Evolutionary conservation across 1,284 basidiomycete species (phyloP), one percentile per base, ranked within the genome.

Genomic region (Porphyrellus sp.): DNA sequence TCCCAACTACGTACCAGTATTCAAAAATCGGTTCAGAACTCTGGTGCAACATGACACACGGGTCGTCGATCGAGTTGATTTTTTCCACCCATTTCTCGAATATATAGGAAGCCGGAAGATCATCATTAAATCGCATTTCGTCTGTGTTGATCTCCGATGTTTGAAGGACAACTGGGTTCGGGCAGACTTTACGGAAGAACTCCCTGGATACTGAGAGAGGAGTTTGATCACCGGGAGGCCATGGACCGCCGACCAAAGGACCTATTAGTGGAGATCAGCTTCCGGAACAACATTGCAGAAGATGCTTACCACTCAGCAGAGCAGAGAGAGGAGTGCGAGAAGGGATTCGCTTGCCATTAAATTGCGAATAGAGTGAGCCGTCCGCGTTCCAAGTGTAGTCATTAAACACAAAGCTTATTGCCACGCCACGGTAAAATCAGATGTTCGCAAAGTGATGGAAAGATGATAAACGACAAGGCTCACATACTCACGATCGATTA

Each of bases 151-250:
- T 49, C 40, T 66, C 61, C 16, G 63, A 43, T 37, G 65, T 61
- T 39, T 57, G 50, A 18, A 73, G n/a, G 30, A 71, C 37, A 7
- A 60, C 63, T 31, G 69, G 63, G 21, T 71, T 57, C 2, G 71
- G 70, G 52, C 76, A 77, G 4, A 75, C 69, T 52, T 63, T 56
- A 25, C 70, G 59, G 57, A 71, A 77, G 56, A 71, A 71, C 9
- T 62, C 60, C 30, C 62, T 61, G 15, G 61, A 63, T 11, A 77
- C 70, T 7, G 73, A 63, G 8, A 69, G 66, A 12, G 75, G 75
- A 0, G 68, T 61, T 12, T 49, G 12, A 34, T 70, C 70, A 4
- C 61, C 69, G 0, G 57, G 41, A 7, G 69, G 64, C 62, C 72
- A 70, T 16, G 60, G 46, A 6, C 67, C 73, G 12, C 76, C 76